Percentiles rank a stretch among this genome's conserved stretches.
These are phyloP conservation scores for Diaporthe amygdali DNA, from an alignment of 2,329 filamentous ascomycete genomes.

Conservation along the genomic window DNA sequence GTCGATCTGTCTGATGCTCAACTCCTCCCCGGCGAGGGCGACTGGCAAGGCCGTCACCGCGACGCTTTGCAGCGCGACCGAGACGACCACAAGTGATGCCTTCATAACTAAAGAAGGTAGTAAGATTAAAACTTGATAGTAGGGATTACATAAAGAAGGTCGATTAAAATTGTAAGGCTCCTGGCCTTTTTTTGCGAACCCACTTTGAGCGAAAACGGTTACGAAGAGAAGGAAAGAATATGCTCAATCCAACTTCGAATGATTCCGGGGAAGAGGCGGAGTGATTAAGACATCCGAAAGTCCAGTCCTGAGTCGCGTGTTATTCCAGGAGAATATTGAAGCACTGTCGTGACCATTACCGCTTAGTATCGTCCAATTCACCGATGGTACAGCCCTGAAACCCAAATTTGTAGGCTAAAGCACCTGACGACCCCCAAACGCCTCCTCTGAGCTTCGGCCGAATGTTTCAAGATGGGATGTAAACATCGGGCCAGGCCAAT, in stretches of 20 bases:
- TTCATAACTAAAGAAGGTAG: not conserved
- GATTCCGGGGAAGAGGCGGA: not conserved
- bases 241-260: not conserved
- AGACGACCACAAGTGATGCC: not conserved
- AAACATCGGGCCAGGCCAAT: not conserved
- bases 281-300: not conserved
- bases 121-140: too few relatives aligned
- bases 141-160: too few relatives aligned
- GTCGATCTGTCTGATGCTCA: not conserved
- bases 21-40: not conserved
- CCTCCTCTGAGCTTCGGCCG: constrained; percentile 6
- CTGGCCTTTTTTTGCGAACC: not conserved
- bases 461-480: constrained; percentile 13
- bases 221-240: constrained; percentile 4
- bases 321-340: not conserved
- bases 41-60: constrained; percentile 6
- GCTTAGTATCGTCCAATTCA: not conserved
- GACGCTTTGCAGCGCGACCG: not conserved
- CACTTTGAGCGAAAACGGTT: not conserved
- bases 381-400: not conserved
- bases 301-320: not conserved
- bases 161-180: not conserved
- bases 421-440: not conserved
- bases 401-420: constrained; percentile 3
- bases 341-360: not conserved